phyloP scores from a whole-genome alignment of 176 grass and related monocot genomes.

The Lolium rigidum region DNA sequence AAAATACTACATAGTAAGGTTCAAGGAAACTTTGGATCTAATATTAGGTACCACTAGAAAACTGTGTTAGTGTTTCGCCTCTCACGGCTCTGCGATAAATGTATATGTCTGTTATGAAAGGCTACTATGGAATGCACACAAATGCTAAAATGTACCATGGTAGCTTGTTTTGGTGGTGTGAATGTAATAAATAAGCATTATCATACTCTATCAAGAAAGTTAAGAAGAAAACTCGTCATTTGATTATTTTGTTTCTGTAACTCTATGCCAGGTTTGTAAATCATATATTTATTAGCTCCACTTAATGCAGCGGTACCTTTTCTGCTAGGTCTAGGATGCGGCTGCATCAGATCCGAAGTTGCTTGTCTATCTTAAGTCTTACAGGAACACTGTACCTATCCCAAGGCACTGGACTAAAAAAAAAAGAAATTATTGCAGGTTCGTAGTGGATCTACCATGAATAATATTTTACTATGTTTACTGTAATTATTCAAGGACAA shows the following conservation, averaged over 20 bases:
- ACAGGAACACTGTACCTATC: constrained; percentile 87
- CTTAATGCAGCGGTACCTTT: neutral
- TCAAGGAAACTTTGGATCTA: neutral
- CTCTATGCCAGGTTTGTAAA: too few relatives aligned
- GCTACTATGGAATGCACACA: neutral
- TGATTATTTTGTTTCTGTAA: neutral
- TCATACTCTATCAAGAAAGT: neutral
- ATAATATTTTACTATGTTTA: neutral
- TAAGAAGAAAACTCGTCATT: neutral
- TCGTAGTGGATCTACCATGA: constrained; percentile 30
- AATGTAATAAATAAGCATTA: neutral
- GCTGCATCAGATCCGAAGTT: constrained; percentile 82
- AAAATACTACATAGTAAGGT: neutral
- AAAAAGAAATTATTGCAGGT: constrained; percentile 96
- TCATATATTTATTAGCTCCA: neutral
- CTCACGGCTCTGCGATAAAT: neutral
- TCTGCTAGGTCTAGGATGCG: constrained; percentile 88
- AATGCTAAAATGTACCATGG: neutral
- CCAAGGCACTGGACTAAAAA: constrained; percentile 92
- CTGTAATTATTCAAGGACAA: neutral
- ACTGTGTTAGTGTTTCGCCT: neutral
- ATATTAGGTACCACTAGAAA: neutral
- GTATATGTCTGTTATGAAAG: neutral
- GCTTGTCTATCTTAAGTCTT: constrained; percentile 82
- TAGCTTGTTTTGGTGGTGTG: neutral